A percentile compares a stretch with the other conserved stretches of the same genome.
phyloP scores from a whole-genome alignment of 805 yeast genomes.

The Candida boleticola region DNA sequence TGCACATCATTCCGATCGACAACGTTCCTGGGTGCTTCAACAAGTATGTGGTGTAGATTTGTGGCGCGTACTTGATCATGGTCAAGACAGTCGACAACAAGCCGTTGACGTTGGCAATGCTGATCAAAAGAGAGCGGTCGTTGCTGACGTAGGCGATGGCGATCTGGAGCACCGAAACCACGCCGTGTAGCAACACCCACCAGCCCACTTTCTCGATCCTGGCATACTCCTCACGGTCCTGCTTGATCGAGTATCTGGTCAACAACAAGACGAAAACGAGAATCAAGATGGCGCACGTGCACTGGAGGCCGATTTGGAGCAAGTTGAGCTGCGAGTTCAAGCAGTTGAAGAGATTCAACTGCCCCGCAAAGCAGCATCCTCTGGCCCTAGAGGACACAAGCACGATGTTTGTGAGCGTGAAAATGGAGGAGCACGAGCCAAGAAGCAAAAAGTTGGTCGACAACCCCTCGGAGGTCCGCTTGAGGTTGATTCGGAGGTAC shows the following conservation, averaged over 20 bases:
- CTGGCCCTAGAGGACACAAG: constrained; percentile 61
- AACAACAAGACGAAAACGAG: constrained; percentile 51
- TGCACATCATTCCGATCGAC: constrained; percentile 75
- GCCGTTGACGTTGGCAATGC: constrained; percentile 62
- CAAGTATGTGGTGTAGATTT: constrained; percentile 63
- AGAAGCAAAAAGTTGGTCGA: constrained; percentile 70
- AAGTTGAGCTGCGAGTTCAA: constrained; percentile 63
- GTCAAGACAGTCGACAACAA: constrained; percentile 62
- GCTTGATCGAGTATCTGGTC: constrained; percentile 46
- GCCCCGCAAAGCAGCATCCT: constrained; percentile 52
- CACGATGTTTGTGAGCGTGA: constrained; percentile 64
- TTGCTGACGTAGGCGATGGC: constrained; percentile 28
- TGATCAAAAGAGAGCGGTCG: constrained; percentile 18
- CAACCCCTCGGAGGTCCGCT: constrained; percentile 73
- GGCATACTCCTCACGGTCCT: constrained; percentile 43
- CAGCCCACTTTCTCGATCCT: constrained; percentile 41
- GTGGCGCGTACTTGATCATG: constrained; percentile 75
- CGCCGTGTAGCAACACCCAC: constrained; percentile 36
- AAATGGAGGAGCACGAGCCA: constrained; percentile 67
- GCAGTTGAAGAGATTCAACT: constrained; percentile 55
- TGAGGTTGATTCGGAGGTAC: constrained; percentile 53
- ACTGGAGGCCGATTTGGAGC: constrained; percentile 64
- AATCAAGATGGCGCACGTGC: constrained; percentile 56
- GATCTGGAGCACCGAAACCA: constrained; percentile 32
- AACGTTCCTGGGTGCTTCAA: constrained; percentile 79